A percentile compares a stretch with the other conserved stretches of the same genome.
Evolutionary conservation across 2,329 filamentous ascomycete species (phyloP).

Genomic region (Cytospora schulzeri): DNA sequence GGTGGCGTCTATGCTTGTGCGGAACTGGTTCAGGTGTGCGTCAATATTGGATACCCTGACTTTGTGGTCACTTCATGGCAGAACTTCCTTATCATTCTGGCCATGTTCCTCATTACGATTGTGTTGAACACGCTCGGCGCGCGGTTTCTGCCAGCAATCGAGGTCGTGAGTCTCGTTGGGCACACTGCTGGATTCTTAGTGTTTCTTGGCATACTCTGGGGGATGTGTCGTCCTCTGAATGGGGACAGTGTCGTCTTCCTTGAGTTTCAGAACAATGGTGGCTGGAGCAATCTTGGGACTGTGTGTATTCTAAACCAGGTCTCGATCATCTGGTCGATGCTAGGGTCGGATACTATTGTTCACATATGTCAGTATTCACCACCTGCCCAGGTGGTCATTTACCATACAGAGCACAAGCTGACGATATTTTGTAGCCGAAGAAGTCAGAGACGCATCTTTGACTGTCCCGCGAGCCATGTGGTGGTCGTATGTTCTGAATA

Average conservation of each 20-base stretch:
- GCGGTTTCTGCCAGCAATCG: conserved; percentile 10
- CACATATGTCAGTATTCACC: conserved; percentile 19
- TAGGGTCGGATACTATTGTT: conserved; percentile 25
- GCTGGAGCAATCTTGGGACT: conserved; percentile 20
- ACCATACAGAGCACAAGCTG: neutral
- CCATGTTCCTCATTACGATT: conserved; percentile 19
- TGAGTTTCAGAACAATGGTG: conserved; percentile 25
- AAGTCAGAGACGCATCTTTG: conserved; percentile 20
- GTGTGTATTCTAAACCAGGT: conserved; percentile 23
- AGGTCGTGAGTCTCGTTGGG: conserved; percentile 22
- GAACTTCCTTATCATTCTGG: conserved; percentile 21
- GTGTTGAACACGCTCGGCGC: conserved; percentile 21
- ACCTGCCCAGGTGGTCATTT: neutral
- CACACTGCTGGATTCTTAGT: conserved; percentile 22
- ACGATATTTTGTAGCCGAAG: neutral
- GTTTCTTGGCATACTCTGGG: conserved; percentile 20
- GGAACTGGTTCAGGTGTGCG: conserved; percentile 21
- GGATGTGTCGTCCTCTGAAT: conserved; percentile 20
- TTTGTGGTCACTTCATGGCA: conserved; percentile 20
- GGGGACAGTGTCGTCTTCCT: conserved; percentile 10
- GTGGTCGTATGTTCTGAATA: conserved; percentile 23
- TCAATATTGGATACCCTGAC: conserved; percentile 12
- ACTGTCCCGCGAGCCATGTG: conserved; percentile 24
- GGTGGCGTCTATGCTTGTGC: conserved; percentile 23
- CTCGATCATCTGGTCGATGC: conserved; percentile 25